Evolutionary conservation across 768 basidiomycete genomes (phyloP).

Genomic region (Porphyrellus cyaneotinctus): DNA sequence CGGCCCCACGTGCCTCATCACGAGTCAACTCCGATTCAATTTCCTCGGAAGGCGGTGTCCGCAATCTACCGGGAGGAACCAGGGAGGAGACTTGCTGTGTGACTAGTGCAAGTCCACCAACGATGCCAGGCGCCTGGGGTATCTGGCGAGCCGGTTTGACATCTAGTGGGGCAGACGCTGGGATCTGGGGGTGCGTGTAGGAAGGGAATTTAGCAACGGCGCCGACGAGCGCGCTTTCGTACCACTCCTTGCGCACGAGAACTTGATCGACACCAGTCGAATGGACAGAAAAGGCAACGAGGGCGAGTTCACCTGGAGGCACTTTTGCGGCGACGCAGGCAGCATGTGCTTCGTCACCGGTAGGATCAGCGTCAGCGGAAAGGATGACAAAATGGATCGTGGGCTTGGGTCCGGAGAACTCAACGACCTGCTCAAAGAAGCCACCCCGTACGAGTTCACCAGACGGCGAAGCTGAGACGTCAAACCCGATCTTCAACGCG

Average conservation of each 20-base stretch:
- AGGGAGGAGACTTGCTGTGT: conserved; percentile 15
- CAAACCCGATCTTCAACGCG: conserved; percentile 70
- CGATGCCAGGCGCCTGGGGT: conserved; percentile 26
- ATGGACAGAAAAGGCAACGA: conserved; percentile 88
- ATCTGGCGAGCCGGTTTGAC: conserved; percentile 26
- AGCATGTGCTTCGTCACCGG: conserved; percentile 77
- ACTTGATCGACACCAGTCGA: conserved; percentile 87
- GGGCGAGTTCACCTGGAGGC: conserved; percentile 67
- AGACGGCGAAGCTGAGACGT: conserved; percentile 49
- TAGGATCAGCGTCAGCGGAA: conserved; percentile 78
- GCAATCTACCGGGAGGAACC: conserved; percentile 42
- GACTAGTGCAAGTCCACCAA: conserved; percentile 18
- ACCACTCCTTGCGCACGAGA: conserved; percentile 83
- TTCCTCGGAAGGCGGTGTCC: conserved; percentile 75
- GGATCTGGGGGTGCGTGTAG: conserved; percentile 33
- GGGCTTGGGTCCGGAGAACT: conserved; percentile 79
- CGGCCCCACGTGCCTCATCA: conserved; percentile 52
- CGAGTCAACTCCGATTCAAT: conserved; percentile 59
- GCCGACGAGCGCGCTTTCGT: conserved; percentile 57
- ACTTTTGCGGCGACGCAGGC: conserved; percentile 82
- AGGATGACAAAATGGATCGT: conserved; percentile 89
- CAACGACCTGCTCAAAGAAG: conserved; percentile 77
- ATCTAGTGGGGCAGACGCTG: conserved; percentile 19
- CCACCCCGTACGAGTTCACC: conserved; percentile 62
- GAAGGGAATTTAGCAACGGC: conserved; percentile 62